Conservation (phyloP, 345 rosid species). For the Acer negundo region DNA sequence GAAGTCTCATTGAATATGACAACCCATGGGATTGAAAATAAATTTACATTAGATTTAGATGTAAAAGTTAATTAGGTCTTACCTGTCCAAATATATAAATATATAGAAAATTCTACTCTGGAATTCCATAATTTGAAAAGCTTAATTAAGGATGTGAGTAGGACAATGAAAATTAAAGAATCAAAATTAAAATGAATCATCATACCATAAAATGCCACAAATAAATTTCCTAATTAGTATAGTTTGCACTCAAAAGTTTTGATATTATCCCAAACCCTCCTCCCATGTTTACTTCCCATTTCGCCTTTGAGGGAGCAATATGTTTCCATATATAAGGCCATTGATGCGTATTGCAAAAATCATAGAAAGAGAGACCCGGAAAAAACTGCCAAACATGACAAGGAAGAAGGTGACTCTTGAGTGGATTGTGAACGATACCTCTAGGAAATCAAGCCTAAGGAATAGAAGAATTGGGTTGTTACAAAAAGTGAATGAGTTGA, state of each 20-base stretch:
- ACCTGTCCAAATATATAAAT: not conserved
- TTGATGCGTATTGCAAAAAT: not conserved
- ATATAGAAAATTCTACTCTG: not conserved
- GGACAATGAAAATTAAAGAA: not conserved
- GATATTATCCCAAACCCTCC: not conserved
- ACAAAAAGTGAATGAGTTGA: slow-evolving; percentile 50
- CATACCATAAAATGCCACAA: too few species aligned
- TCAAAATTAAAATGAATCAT: not conserved
- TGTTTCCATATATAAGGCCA: not conserved
- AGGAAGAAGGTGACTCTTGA: slow-evolving; percentile 50
- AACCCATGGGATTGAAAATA: too few species aligned
- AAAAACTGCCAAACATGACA: slow-evolving; percentile 33
- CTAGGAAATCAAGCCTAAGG: slow-evolving; percentile 48
- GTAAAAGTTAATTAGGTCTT: not conserved
- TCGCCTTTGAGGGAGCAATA: not conserved
- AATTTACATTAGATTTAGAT: not conserved
- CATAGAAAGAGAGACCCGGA: not conserved
- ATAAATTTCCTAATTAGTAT: too few species aligned
- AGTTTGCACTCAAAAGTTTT: not conserved
- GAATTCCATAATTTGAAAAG: not conserved
- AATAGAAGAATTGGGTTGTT: slow-evolving; percentile 45
- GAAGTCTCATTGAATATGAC: too few species aligned
- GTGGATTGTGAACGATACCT: slow-evolving; percentile 38
- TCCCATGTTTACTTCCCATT: not conserved
- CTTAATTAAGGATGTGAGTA: too few species aligned